Evolutionary conservation across 495 filamentous ascomycete genomes (phyloP).

Genomic region (Penicillium fimorum): DNA sequence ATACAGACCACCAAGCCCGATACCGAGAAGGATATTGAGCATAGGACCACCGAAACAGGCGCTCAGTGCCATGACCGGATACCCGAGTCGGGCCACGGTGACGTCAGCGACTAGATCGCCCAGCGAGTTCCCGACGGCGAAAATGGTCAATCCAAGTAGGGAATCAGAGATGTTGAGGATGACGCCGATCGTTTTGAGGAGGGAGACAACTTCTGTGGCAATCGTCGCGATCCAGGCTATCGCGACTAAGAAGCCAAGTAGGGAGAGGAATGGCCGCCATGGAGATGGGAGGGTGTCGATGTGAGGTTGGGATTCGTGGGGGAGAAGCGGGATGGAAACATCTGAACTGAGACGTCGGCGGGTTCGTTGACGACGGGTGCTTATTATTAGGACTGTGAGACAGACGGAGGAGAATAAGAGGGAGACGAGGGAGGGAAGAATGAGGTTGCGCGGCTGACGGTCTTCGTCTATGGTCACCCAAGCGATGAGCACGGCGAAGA

Average conservation of each 20-base stretch:
- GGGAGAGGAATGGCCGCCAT: conserved; percentile 75
- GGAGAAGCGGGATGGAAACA: background rate
- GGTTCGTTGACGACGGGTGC: conserved; percentile 47
- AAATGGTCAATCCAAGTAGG: conserved; percentile 91
- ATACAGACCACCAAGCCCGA: conserved; percentile 83
- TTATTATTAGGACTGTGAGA: conserved; percentile 59
- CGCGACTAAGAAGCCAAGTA: conserved; percentile 85
- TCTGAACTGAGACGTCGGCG: conserved; percentile 2
- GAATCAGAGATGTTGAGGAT: conserved; percentile 93
- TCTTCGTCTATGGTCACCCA: conserved; percentile 69
- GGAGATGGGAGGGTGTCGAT: conserved; percentile 51
- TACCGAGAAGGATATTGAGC: conserved; percentile 94
- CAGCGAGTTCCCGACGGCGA: conserved; percentile 93
- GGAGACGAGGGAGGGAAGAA: conserved; percentile 64
- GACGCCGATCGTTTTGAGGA: conserved; percentile 90
- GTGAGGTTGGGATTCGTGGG: background rate
- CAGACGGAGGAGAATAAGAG: conserved; percentile 67
- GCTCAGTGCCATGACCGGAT: conserved; percentile 91
- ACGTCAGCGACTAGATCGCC: conserved; percentile 94
- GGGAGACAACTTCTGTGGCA: conserved; percentile 92
- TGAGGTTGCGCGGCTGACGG: conserved; percentile 47
- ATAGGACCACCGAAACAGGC: conserved; percentile 97
- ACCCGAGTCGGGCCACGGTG: conserved; percentile 88
- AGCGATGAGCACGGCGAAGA: conserved; percentile 74
- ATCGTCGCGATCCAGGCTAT: conserved; percentile 97